phyloP scores from a whole-genome alignment of 164 flowering plant species.

The Akebia trifoliata region DNA sequence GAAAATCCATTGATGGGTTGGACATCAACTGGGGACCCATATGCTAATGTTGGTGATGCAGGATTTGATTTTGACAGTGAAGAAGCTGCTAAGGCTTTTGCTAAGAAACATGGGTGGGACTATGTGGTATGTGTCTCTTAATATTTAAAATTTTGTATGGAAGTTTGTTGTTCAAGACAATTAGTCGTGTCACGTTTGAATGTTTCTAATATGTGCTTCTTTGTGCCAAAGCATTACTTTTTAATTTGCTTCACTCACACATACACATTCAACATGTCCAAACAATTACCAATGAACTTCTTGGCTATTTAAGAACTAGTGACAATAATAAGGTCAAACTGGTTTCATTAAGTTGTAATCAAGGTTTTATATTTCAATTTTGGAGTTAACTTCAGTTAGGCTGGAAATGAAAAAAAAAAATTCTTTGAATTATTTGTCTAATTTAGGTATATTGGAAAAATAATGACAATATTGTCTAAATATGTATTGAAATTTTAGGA shows the following conservation, averaged over 20 bases:
- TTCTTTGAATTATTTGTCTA: too few species aligned
- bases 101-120: conserved; percentile 92
- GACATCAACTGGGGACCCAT: conserved; percentile 99
- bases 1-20: conserved; percentile 99
- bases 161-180: background rate
- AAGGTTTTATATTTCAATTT: too few species aligned
- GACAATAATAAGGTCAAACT: too few species aligned
- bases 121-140: conserved; percentile 46
- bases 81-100: conserved; percentile 81
- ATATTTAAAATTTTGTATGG: background rate
- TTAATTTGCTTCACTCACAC: background rate
- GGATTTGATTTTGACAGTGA: conserved; percentile 71
- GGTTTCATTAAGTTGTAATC: too few species aligned
- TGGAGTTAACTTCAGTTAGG: too few species aligned
- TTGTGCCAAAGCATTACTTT: background rate
- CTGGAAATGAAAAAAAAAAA: too few species aligned
- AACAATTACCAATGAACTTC: too few species aligned
- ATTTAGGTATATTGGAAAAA: too few species aligned
- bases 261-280: too few species aligned
- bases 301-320: too few species aligned
- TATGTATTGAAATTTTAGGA: too few species aligned
- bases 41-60: conserved; percentile 94
- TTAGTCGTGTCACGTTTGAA: background rate
- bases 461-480: too few species aligned
- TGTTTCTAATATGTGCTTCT: background rate